Conservation (phyloP, 257 asterid species). For the Lithospermum erythrorhizon region DNA sequence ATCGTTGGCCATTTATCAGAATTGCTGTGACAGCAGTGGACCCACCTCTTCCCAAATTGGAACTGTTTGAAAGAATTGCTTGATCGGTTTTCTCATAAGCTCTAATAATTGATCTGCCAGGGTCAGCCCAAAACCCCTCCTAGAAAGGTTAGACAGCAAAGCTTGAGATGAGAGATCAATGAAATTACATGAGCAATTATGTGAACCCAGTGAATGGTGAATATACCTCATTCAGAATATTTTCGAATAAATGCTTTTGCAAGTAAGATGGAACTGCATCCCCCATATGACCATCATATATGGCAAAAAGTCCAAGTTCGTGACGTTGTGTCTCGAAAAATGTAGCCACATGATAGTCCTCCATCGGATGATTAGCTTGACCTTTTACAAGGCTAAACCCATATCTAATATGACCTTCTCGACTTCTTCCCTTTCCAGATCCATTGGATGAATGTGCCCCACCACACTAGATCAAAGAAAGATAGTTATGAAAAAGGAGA, state of each 20-base stretch:
- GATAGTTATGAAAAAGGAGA: not conserved
- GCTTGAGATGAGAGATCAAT: not conserved
- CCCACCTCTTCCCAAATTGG: slow-evolving; percentile 89
- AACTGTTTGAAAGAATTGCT: slow-evolving; percentile 67
- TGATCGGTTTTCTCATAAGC: slow-evolving; percentile 84
- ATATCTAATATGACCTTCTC: slow-evolving; percentile 41
- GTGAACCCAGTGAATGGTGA: not conserved
- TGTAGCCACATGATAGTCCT: slow-evolving; percentile 90
- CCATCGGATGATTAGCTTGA: slow-evolving; percentile 96
- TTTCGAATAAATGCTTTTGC: slow-evolving; percentile 73
- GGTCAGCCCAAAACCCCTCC: slow-evolving; percentile 77
- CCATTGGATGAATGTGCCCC: slow-evolving; percentile 43
- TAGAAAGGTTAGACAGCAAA: slow-evolving; percentile 20
- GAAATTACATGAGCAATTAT: not conserved
- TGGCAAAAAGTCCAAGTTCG: slow-evolving; percentile 80
- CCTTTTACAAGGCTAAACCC: slow-evolving; percentile 83
- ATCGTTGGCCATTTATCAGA: slow-evolving; percentile 37
- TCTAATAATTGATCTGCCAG: slow-evolving; percentile 47
- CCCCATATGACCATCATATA: slow-evolving; percentile 85
- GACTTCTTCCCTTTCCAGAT: slow-evolving; percentile 81
- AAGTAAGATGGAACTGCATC: slow-evolving; percentile 85
- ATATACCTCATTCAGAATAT: slow-evolving; percentile 79
- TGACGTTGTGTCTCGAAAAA: slow-evolving; percentile 47
- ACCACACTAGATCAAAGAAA: slow-evolving; percentile 28
- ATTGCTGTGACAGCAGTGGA: slow-evolving; percentile 95